Evolutionary conservation across 1,284 basidiomycete species (phyloP), one percentile per base, ranked within the genome.

Genomic region (Fomitiporia mediterranea): DNA sequence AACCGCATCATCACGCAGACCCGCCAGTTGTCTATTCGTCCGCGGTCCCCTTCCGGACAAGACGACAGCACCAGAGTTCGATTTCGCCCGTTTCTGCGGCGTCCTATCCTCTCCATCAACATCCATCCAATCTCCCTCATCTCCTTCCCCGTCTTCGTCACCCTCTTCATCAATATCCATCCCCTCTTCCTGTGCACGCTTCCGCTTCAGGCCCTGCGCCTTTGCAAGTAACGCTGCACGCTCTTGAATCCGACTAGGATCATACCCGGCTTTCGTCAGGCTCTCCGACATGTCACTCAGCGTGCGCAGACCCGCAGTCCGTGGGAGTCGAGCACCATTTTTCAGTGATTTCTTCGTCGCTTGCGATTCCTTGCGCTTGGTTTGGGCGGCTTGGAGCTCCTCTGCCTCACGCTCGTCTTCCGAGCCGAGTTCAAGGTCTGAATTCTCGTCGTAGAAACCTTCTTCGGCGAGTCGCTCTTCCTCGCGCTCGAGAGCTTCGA

Each of bases 401-500:
- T 79, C 81, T 2, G 85, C 86, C 67, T 91, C 89, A 21, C 87
- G 84, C 69, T 97, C 94, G 69, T 96, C 94, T 58, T 97, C 95
- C 11, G 93, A 95, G 71, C 94, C 89, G 66, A 89, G 80, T 89
- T 94, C 89, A 68, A 91, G 89, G 55, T 93, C 89, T 56, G 89
- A 89, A 55, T 91, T 92, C 59, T 78, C 84, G 46, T 92, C 91
- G 72, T 99, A 99, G 78, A 94, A 98, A 4, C 96, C 97, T 68
- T 98, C 92, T 1, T 86, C 88, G 69, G 94, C 82, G 27, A 99
- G 80, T 66, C 83, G 84, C 74, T 98, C 96, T 73, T 99, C 96
- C 70, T 99, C 96, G 37, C 91, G 84, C 75, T 99, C 97, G 53
- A 99, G 84, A 8, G 94, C 96, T 68, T 98, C 96, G 57, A 99